phyloP scores from a whole-genome alignment of 495 filamentous ascomycete species.

The Aspergillus cristatus region DNA sequence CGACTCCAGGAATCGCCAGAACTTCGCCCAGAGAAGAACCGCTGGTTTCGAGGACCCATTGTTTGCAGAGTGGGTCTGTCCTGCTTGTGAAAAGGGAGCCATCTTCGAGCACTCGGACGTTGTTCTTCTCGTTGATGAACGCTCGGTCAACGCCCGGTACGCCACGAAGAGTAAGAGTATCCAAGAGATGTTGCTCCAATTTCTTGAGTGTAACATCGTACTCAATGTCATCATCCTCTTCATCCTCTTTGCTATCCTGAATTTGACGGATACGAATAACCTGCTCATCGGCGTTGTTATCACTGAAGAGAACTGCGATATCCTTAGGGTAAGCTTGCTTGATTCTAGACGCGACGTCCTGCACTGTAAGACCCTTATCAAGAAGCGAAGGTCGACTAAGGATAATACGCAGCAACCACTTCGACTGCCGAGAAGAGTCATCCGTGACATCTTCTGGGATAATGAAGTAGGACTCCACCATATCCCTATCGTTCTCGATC shows the following conservation, averaged over 20 bases:
- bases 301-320: slow-evolving; percentile 89
- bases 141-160: slow-evolving; percentile 80
- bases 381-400: slow-evolving; percentile 87
- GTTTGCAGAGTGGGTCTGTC: slow-evolving; percentile 61
- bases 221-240: slow-evolving; percentile 72
- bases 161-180: slow-evolving; percentile 82
- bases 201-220: slow-evolving; percentile 86
- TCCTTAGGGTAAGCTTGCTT: slow-evolving; percentile 82
- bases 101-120: slow-evolving; percentile 50
- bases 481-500: slow-evolving; percentile 81
- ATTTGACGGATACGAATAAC: slow-evolving; percentile 89
- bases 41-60: slow-evolving; percentile 92
- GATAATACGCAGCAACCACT: slow-evolving; percentile 92
- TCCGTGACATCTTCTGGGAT: slow-evolving; percentile 75
- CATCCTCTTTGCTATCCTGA: slow-evolving; percentile 58
- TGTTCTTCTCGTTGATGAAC: slow-evolving; percentile 77
- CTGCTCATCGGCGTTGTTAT: slow-evolving; percentile 94
- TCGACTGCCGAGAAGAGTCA: slow-evolving; percentile 67
- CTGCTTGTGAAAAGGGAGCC: slow-evolving; percentile 63
- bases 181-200: slow-evolving; percentile 81
- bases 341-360: slow-evolving; percentile 84
- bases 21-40: slow-evolving; percentile 79
- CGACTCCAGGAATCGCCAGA: slow-evolving; percentile 77
- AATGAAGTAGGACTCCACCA: slow-evolving; percentile 95
- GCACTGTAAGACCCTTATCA: slow-evolving; percentile 84